Evolutionary conservation across 345 rosid genomes (phyloP), one percentile per base, ranked within the genome.

Genomic region (Pugionium dolabratum): DNA sequence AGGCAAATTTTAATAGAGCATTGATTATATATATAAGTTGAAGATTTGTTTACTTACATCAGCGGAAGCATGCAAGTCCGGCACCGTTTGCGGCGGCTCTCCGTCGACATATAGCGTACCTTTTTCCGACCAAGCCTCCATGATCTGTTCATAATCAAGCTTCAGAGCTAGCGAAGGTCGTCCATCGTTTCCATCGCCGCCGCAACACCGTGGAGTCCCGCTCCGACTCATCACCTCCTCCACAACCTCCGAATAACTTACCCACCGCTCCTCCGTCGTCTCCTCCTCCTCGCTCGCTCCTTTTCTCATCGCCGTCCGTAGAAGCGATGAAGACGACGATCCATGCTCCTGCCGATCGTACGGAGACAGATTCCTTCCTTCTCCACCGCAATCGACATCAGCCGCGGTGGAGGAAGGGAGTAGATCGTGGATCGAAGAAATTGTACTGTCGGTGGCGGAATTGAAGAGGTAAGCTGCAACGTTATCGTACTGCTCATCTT

Each of bases 241-340:
- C 71, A 87, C 93, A 11, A 87, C 95, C 54, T 84, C 86, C 9
- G 84, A 79, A 75, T 87, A 92, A 55, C 91, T 77, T 62, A 89
- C 96, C 96, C 98, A 92, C 75, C 74, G 79, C 77, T 93, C 94
- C 72, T 85, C 94, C 75, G 85, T 90, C 72, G 86, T 86, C 59
- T 81, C 89, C 64, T 83, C 86, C 54, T 71, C 79, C 71, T 80
- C 86, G 34, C 80, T 79, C 50, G 62, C 76, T 48, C 84, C 86
- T 74, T 81, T 81, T 76, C 79, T 87, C 91, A 90, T 86, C 35
- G 97, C 97, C 34, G 89, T 67, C 71, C 85, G 49, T 48, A 82
- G 59, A 52, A 87, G 83, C 75, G 75, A 66, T 11, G 75, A 62
- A 34, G 74, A 68, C 4, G 74, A 50, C 50, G 71, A 65, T 18